phyloP scores from a whole-genome alignment of 2,329 filamentous ascomycete genomes.

The Knoxdaviesia proteae region DNA sequence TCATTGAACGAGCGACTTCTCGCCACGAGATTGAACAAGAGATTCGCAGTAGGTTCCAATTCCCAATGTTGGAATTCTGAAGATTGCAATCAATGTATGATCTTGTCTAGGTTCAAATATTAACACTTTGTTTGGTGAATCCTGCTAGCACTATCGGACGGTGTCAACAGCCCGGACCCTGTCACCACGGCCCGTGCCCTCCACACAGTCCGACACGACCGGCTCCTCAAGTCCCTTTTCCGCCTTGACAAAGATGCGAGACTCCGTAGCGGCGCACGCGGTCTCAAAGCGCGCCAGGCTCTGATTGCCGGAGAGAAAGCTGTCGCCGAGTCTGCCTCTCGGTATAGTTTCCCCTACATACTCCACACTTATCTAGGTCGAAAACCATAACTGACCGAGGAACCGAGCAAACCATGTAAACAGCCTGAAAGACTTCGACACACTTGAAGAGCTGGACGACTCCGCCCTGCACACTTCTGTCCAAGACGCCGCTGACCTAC shows the following conservation, averaged over 20 bases:
- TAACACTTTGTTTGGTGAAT: background rate
- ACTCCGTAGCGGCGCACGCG: conserved; percentile 53
- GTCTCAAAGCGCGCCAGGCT: conserved; percentile 55
- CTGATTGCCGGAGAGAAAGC: conserved; percentile 48
- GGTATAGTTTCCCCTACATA: conserved; percentile 17
- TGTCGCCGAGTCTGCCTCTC: conserved; percentile 31
- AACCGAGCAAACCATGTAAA: no score
- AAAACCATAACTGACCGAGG: background rate
- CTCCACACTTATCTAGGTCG: background rate
- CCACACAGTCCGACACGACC: conserved; percentile 39
- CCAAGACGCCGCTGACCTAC: conserved; percentile 46
- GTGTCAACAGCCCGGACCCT: conserved; percentile 34
- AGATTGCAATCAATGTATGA: background rate
- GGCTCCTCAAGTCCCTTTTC: conserved; percentile 41
- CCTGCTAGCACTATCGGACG: conserved; percentile 29
- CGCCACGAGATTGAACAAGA: conserved; percentile 37
- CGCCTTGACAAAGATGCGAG: conserved; percentile 53
- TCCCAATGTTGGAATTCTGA: background rate
- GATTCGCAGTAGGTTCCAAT: conserved; percentile 26
- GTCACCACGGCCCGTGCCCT: conserved; percentile 38
- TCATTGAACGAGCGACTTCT: conserved; percentile 39
- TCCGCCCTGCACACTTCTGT: conserved; percentile 20
- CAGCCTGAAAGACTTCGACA: no score
- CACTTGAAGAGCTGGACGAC: no score
- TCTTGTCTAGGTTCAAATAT: background rate